phyloP scores from a whole-genome alignment of 148 eudicot species.

The Beta vulgaris region DNA sequence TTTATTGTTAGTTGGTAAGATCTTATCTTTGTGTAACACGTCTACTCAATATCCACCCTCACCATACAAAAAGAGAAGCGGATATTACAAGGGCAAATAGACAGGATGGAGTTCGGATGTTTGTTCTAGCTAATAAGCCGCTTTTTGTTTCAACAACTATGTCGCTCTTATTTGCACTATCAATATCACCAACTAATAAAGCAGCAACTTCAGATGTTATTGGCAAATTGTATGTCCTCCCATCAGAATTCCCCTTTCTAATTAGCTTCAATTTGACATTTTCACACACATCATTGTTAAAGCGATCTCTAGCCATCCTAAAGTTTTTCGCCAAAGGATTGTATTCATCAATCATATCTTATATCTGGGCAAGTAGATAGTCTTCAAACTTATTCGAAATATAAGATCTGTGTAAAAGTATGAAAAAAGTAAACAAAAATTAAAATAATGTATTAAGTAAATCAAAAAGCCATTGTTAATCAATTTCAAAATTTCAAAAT shows the following conservation, averaged over 20 bases:
- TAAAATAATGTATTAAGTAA: too few relatives aligned
- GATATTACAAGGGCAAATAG: background rate
- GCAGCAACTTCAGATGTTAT: background rate
- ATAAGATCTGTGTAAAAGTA: too few relatives aligned
- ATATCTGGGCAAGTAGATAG: background rate
- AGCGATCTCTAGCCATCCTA: background rate
- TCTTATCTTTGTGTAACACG: background rate
- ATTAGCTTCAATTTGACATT: background rate
- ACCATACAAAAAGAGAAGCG: background rate
- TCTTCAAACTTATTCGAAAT: background rate
- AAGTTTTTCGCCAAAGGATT: background rate
- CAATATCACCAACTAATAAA: background rate
- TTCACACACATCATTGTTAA: too few relatives aligned
- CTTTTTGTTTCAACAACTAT: background rate
- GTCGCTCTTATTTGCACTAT: background rate
- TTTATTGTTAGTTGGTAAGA: too few relatives aligned
- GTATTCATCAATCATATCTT: background rate
- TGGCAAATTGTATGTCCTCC: background rate
- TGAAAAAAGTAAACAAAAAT: too few relatives aligned
- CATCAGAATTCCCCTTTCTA: background rate
- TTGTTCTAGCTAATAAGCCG: background rate
- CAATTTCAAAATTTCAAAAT: too few relatives aligned
- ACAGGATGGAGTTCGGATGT: background rate
- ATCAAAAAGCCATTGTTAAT: too few relatives aligned
- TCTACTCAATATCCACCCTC: background rate